phyloP scores from a whole-genome alignment of 768 basidiomycete genomes.

The Hortiboletus flavorubellus region DNA sequence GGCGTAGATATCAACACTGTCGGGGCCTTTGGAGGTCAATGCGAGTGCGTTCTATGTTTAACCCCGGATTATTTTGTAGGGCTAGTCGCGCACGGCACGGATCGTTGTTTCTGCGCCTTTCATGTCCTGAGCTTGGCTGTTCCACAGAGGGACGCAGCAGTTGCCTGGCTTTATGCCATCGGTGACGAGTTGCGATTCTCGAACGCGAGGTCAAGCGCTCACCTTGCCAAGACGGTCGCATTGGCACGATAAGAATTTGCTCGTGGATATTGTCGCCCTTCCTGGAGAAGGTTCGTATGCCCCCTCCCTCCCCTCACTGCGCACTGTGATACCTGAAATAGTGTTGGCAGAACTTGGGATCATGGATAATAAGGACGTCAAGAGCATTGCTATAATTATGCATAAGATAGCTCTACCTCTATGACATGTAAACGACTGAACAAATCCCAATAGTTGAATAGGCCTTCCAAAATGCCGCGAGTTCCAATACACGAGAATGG shows the following conservation, averaged over 20 bases:
- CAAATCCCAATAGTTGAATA: not conserved
- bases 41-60: no score
- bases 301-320: not conserved
- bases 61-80: no score
- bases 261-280: conserved; percentile 40
- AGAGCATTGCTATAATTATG: conserved; percentile 1
- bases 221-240: conserved; percentile 47
- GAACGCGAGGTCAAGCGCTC: conserved; percentile 42
- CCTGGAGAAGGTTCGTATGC: conserved; percentile 16
- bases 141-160: conserved; percentile 46
- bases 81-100: conserved; percentile 60
- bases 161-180: conserved; percentile 54
- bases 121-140: conserved; percentile 46
- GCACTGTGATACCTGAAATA: not conserved
- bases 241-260: conserved; percentile 33
- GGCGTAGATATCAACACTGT: no score
- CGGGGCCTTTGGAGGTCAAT: no score
- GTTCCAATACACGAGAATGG: not conserved
- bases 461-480: not conserved
- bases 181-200: conserved; percentile 41
- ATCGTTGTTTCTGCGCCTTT: conserved; percentile 61
- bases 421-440: not conserved
- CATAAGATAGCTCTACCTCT: conserved; percentile 6
- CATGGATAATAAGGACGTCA: not conserved
- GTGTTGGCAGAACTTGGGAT: not conserved